phyloP scores from a whole-genome alignment of 345 rosid species.

The Linum tenue region DNA sequence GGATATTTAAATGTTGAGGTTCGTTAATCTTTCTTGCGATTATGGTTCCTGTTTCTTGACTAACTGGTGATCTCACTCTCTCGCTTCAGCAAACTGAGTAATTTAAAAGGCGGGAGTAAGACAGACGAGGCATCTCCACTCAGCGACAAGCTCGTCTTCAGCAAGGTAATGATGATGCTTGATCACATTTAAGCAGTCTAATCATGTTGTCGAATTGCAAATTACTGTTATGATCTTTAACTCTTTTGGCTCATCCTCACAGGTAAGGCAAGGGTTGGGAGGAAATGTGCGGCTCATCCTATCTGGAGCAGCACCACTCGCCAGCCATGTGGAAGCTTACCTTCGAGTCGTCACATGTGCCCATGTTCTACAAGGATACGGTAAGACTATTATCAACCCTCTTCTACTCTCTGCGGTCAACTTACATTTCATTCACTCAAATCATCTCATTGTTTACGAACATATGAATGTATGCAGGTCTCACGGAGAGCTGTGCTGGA shows the following conservation, averaged over 20 bases:
- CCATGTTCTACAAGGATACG: constrained; percentile 98
- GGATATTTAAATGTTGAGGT: neutral
- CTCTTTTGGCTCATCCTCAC: constrained; percentile 7
- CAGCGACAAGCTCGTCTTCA: constrained; percentile 79
- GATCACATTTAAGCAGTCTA: neutral
- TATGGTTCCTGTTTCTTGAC: constrained; percentile 1
- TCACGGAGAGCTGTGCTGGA: constrained; percentile 94
- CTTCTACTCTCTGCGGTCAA: neutral
- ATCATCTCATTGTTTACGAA: constrained; percentile 3
- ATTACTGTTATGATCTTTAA: neutral
- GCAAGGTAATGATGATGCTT: constrained; percentile 41
- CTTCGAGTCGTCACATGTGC: constrained; percentile 92
- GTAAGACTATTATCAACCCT: constrained; percentile 22
- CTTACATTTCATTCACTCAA: neutral
- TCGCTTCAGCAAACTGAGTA: constrained; percentile 48
- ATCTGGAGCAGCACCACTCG: constrained; percentile 95
- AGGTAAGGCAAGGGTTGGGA: constrained; percentile 91
- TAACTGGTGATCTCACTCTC: constrained; percentile 4
- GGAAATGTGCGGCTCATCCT: constrained; percentile 83
- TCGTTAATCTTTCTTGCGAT: neutral
- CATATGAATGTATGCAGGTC: constrained; percentile 35
- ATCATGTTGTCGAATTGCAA: neutral
- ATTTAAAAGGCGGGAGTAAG: constrained; percentile 53
- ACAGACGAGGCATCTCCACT: constrained; percentile 74
- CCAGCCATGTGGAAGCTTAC: constrained; percentile 78